phyloP scores from a whole-genome alignment of 2,329 filamentous ascomycete genomes.

The Alternaria sp. region DNA sequence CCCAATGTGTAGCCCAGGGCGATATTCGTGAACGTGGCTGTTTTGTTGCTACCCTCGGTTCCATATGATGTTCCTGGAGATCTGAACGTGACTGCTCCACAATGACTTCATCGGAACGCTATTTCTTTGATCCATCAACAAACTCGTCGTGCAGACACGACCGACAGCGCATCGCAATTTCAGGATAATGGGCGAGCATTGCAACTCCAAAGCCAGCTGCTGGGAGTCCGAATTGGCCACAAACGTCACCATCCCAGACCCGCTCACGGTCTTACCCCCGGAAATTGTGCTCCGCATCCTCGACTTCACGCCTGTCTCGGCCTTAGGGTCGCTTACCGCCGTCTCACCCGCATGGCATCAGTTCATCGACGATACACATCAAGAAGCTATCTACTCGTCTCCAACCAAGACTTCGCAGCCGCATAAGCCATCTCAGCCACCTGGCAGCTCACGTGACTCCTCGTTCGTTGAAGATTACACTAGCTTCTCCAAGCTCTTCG shows the following conservation, averaged over 20 bases:
- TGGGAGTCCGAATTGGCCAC: not conserved
- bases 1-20: not conserved
- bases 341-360: slow-evolving; percentile 17
- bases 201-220: not conserved
- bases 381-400: slow-evolving; percentile 14
- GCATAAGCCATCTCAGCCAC: not conserved
- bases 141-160: slow-evolving; percentile 7
- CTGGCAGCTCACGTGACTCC: slow-evolving; percentile 8
- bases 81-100: slow-evolving; percentile 18
- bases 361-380: slow-evolving; percentile 17
- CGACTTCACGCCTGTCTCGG: slow-evolving; percentile 16
- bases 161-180: not conserved
- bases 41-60: not conserved
- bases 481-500: slow-evolving; percentile 18
- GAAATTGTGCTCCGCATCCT: slow-evolving; percentile 21
- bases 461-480: slow-evolving; percentile 9
- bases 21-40: not conserved
- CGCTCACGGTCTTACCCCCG: slow-evolving; percentile 17
- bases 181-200: not conserved
- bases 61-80: not conserved
- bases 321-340: slow-evolving; percentile 9
- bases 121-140: slow-evolving; percentile 7
- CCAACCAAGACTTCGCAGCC: slow-evolving; percentile 12
- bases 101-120: slow-evolving; percentile 20
- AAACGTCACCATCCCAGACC: not conserved